A percentile compares a stretch with the other conserved stretches of the same genome.
Conservation (phyloP, 1,284 basidiomycete species). For the Marasmius fiardii region DNA sequence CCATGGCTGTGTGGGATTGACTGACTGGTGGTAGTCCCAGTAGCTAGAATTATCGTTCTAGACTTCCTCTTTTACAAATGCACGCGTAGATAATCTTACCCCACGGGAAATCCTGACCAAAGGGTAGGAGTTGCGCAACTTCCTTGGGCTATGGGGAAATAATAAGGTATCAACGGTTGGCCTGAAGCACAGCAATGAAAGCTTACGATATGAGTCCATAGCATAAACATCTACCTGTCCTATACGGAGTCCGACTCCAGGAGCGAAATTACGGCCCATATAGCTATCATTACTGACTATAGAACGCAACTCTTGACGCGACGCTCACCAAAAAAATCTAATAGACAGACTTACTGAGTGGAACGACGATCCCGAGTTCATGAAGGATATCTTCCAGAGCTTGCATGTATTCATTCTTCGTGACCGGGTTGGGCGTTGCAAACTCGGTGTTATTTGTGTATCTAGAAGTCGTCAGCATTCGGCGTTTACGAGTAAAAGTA, state of each 20-base stretch:
- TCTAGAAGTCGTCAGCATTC: background rate
- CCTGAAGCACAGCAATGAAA: background rate
- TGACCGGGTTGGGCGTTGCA: slow-evolving; percentile 16
- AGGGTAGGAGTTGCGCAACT: slow-evolving; percentile 14
- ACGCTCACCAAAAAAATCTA: background rate
- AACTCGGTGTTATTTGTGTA: slow-evolving; percentile 9
- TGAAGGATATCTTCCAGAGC: slow-evolving; percentile 15
- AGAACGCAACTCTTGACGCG: background rate
- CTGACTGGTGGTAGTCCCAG: slow-evolving; percentile 16
- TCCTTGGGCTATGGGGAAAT: slow-evolving; percentile 4
- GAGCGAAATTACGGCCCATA: slow-evolving; percentile 15
- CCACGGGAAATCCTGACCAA: slow-evolving; percentile 13
- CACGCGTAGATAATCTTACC: background rate
- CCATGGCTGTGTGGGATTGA: slow-evolving; percentile 14
- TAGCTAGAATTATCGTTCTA: background rate
- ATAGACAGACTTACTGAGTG: slow-evolving; percentile 12
- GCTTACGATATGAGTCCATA: slow-evolving; percentile 15
- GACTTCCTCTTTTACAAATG: background rate
- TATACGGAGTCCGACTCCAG: slow-evolving; percentile 9
- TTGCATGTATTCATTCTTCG: slow-evolving; percentile 17
- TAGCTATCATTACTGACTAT: slow-evolving; percentile 16
- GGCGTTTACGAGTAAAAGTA: background rate
- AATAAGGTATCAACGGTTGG: background rate
- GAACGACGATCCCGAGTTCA: slow-evolving; percentile 15
- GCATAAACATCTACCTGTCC: slow-evolving; percentile 15